Evolutionary conservation across 306 rosid genomes (phyloP).

Genomic region (Aeschynomene evenia): DNA sequence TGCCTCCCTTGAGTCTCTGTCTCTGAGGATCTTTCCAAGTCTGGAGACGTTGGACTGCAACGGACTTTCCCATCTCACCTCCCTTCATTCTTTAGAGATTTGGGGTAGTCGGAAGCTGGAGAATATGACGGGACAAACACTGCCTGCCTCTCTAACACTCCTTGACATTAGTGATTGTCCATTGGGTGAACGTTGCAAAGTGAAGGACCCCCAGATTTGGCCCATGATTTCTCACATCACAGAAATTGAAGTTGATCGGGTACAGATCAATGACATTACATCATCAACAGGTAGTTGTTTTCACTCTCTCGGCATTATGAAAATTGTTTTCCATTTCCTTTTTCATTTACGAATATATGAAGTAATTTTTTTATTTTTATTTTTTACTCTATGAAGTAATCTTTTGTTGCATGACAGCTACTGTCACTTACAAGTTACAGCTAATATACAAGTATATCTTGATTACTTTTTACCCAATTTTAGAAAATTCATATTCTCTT

Average conservation of each 20-base stretch:
- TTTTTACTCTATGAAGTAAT: too few relatives aligned
- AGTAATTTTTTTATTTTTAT: too few relatives aligned
- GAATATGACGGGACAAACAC: background rate
- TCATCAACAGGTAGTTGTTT: background rate
- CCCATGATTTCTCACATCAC: background rate
- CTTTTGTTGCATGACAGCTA: too few relatives aligned
- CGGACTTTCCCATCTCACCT: background rate
- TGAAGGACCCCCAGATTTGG: background rate
- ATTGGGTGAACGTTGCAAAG: background rate
- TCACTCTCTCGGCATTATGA: background rate
- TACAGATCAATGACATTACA: too few relatives aligned
- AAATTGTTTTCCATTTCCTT: too few relatives aligned
- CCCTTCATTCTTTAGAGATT: background rate
- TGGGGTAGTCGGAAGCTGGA: background rate
- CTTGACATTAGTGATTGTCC: background rate
- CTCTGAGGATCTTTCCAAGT: background rate
- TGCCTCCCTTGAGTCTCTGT: background rate
- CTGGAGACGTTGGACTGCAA: background rate
- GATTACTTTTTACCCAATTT: too few relatives aligned
- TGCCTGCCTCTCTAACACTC: background rate
- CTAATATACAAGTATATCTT: too few relatives aligned
- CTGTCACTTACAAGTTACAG: too few relatives aligned
- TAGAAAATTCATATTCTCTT: too few relatives aligned
- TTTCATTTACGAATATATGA: too few relatives aligned
- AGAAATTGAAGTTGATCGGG: background rate